Base-by-base conservation (phyloP, 371 early-diverging fungal species). In the Mortierella sp. region DNA sequence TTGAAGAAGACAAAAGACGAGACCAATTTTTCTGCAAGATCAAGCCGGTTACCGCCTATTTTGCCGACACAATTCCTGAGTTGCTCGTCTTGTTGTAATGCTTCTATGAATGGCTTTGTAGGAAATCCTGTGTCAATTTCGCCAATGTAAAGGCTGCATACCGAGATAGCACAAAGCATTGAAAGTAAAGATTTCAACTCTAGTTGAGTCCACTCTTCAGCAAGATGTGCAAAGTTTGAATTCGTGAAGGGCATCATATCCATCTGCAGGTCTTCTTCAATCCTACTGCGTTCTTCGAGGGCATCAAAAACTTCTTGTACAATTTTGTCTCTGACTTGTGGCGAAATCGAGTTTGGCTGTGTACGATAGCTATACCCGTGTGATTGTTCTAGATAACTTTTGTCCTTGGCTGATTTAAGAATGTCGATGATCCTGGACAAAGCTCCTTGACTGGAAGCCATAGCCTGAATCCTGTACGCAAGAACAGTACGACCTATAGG, bases 1-100 rank as follows among this genome's bases (percentile, higher is more conserved):
- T 59, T 70, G 53, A 70, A 70, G 40, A 64, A 64, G 19, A 26
- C 47, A 43, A 70, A 70, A 2, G 71, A 70, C 4, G 71, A 43
- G 9, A 70, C 64, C 2, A 64, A n/a, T 6, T 23, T 37, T 54
- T 70, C 71, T 19, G 60, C 58, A 17, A 70, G 64, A 2, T 64
- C 71, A 23, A 70, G 32, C 12, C 71, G 35, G 9, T 23, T 37
- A 9, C 3, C 15, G 31, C 71, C 71, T 23, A 70, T 12, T 17
- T n/a, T 13, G 1, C 22, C 15, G 22, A 43, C 37, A 17, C 60
- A 53, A 0, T 60, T 31, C 23, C 64, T 22, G 6, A 70, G 54
- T 4, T 59, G n/a, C 2, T 12, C 10, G 31, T 70, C 71, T 4
- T 31, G 34, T 43, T 40, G 35, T 3, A 70, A 12, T 31, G 47